phyloP scores from a whole-genome alignment of 441 rosid species.

The Gossypium laxum region DNA sequence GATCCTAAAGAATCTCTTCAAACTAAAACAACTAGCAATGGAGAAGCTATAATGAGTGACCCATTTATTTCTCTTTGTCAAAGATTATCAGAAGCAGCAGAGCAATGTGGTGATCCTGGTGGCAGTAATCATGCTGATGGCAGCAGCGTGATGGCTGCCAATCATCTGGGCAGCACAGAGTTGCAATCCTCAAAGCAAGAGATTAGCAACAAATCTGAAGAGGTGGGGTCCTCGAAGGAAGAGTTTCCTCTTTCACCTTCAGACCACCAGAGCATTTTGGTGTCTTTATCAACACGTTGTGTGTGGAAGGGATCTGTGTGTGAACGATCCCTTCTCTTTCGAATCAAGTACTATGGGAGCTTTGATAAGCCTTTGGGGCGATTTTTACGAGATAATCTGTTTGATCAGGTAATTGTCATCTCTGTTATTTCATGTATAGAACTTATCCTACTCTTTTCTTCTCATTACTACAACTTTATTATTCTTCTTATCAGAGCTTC shows the following conservation, averaged over 20 bases:
- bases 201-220: conserved; percentile 31
- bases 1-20: conserved; percentile 29
- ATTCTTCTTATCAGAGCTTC: conserved; percentile 31
- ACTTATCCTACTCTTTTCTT: conserved; percentile 8
- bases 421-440: conserved; percentile 6
- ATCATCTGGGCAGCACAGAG: conserved; percentile 10
- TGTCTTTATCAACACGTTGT: conserved; percentile 62
- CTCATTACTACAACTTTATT: conserved; percentile 5
- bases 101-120: conserved; percentile 17
- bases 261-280: conserved; percentile 74
- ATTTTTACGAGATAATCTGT: conserved; percentile 58
- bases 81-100: conserved; percentile 25
- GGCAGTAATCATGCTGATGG: conserved; percentile 21
- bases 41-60: conserved; percentile 28
- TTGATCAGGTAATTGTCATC: conserved; percentile 46
- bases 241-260: conserved; percentile 64
- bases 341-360: conserved; percentile 65
- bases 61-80: conserved; percentile 19
- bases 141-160: conserved; percentile 16
- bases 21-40: conserved; percentile 19
- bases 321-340: conserved; percentile 58
- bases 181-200: conserved; percentile 27
- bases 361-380: conserved; percentile 72
- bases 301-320: conserved; percentile 70
- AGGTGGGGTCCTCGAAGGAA: conserved; percentile 43